Evolutionary conservation across 495 filamentous ascomycete species (phyloP), one percentile per base, ranked within the genome.

Genomic region (Hypoxylon cercidicola): DNA sequence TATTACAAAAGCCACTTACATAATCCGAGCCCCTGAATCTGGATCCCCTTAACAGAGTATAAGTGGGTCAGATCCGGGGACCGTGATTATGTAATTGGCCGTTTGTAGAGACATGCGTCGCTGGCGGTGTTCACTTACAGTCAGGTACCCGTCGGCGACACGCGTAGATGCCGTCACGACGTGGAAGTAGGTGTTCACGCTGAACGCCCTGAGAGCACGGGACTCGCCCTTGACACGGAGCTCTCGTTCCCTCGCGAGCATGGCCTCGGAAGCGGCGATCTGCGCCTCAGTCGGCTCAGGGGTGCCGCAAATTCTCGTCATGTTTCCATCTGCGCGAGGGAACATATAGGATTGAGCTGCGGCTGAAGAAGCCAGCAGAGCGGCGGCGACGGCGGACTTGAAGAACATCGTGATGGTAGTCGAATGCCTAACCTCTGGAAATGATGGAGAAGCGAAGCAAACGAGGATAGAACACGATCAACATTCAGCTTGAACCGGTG

Each of bases 161-260:
- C 71, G 40, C 16, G 70, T 82, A 4, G 80, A 81, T 0, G 70
- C 32, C 40, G 82, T 79, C 21, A 90, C 77, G 48, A 90, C 84
- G 73, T 90, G 88, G 78, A 90, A 88, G 72, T 87, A 88, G 19
- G 80, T 76, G 34, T 83, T 74, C 48, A 90, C 76, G 52, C 65
- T 78, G 66, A 81, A 61, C 16, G 66, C 57, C 45, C 66, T 71
- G 30, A 64, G 66, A 19, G 50, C 50, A 13, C 64, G 62, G 25
- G 50, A 19, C 28, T 70, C 62, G 28, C 77, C 72, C 50, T 72
- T 41, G 28, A 63, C 62, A 23, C 51, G 55, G 34, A 48, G 51
- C 53, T 62, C 71, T 62, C 66, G 32, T 63, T 77, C 68, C 18
- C 62, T 54, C 9, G 47, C 54, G 21, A 75, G 66, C 23, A 78